Percentiles rank a stretch among this genome's conserved stretches.
Conservation (phyloP, 164 flowering plant genomes). For the Magnolia kwangsiensis region DNA sequence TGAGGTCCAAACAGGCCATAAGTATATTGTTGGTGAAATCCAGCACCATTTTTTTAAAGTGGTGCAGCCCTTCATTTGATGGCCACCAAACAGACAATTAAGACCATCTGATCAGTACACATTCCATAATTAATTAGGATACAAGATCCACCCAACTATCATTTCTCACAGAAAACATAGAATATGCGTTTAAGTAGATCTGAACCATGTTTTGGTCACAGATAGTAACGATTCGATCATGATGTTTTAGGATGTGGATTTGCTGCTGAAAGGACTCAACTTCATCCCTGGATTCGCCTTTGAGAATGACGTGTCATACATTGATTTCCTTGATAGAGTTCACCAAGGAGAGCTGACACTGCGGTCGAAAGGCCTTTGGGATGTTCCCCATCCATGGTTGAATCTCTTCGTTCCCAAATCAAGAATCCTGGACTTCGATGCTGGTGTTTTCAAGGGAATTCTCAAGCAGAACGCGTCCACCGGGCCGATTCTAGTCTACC, state of each 20-base stretch:
- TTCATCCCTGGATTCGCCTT: slow-evolving; percentile 39
- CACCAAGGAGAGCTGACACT: slow-evolving; percentile 53
- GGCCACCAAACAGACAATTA: no score
- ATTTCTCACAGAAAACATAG: no score
- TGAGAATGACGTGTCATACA: slow-evolving; percentile 44
- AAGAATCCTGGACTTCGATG: slow-evolving; percentile 48
- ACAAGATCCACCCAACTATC: no score
- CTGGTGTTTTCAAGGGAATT: slow-evolving; percentile 51
- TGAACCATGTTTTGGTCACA: no score
- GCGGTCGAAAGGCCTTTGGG: slow-evolving; percentile 59
- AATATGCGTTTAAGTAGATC: no score
- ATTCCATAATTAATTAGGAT: no score
- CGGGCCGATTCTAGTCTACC: slow-evolving; percentile 67
- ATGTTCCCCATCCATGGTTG: slow-evolving; percentile 94
- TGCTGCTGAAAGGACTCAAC: slow-evolving; percentile 37
- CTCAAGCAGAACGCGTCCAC: slow-evolving; percentile 31
- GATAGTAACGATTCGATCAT: neutral
- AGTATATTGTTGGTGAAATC: no score
- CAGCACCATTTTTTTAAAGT: no score
- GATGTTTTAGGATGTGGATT: slow-evolving; percentile 47
- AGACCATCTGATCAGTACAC: no score
- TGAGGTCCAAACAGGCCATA: no score
- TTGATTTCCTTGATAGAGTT: slow-evolving; percentile 66
- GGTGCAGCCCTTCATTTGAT: no score
- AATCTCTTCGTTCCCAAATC: slow-evolving; percentile 74